Percentiles rank a stretch among this genome's conserved stretches.
Conservation (phyloP, 2,329 filamentous ascomycete species). For the Pseudogymnoascus sp. region DNA sequence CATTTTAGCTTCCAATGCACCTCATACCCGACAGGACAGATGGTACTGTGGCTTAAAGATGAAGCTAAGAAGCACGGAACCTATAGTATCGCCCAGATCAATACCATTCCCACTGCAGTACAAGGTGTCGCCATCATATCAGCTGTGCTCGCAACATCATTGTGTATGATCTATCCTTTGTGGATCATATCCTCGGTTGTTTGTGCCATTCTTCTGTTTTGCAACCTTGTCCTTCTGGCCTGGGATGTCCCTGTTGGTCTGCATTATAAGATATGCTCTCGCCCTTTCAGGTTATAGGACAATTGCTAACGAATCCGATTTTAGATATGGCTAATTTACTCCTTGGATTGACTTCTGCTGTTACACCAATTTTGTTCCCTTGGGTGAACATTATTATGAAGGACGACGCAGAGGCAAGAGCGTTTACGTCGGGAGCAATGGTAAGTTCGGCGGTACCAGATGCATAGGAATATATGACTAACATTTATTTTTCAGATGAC, state of each 20-base stretch:
- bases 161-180: slow-evolving; percentile 29
- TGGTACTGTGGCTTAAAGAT: slow-evolving; percentile 28
- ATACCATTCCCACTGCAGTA: slow-evolving; percentile 20
- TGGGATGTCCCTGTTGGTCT: slow-evolving; percentile 24
- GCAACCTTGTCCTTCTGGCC: slow-evolving; percentile 20
- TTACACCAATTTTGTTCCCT: slow-evolving; percentile 24
- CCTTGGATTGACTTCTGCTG: slow-evolving; percentile 21
- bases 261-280: slow-evolving; percentile 15
- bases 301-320: slow-evolving; percentile 5
- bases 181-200: slow-evolving; percentile 26
- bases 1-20: slow-evolving; percentile 10
- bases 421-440: slow-evolving; percentile 29
- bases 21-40: slow-evolving; percentile 17
- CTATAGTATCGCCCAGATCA: slow-evolving; percentile 26
- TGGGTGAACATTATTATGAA: slow-evolving; percentile 25
- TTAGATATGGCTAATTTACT: slow-evolving; percentile 17
- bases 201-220: slow-evolving; percentile 19
- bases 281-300: too few species aligned
- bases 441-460: slow-evolving; percentile 9
- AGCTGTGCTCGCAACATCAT: slow-evolving; percentile 22
- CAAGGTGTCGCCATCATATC: slow-evolving; percentile 24
- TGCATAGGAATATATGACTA: not conserved
- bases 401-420: slow-evolving; percentile 24
- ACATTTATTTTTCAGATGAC: slow-evolving; percentile 24
- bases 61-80: slow-evolving; percentile 24